phyloP scores from a whole-genome alignment of 306 rosid genomes.

The Quercus robur region DNA sequence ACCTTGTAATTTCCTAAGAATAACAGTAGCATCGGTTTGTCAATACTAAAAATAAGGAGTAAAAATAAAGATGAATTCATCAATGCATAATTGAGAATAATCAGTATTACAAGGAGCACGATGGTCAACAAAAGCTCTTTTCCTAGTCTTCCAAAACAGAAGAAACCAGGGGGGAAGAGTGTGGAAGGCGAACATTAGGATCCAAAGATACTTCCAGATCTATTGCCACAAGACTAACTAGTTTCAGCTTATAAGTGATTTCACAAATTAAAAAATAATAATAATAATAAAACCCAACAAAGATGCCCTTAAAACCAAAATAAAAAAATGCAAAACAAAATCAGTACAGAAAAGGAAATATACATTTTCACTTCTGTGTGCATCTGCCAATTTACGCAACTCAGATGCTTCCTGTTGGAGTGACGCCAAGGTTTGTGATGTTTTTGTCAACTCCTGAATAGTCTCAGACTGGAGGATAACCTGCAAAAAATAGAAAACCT shows the following conservation, averaged over 20 bases:
- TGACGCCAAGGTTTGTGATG: constrained; percentile 66
- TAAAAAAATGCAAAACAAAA: constrained; percentile 4
- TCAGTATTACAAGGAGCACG: neutral
- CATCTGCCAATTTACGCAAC: constrained; percentile 54
- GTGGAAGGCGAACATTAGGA: neutral
- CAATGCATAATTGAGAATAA: neutral
- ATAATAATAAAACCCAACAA: neutral
- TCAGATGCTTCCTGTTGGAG: constrained; percentile 71
- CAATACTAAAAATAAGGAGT: neutral
- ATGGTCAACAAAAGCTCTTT: neutral
- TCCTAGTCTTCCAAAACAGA: neutral
- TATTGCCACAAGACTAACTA: neutral
- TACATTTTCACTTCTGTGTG: constrained; percentile 69
- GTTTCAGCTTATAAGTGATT: neutral
- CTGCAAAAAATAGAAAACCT: constrained; percentile 32
- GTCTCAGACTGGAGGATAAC: constrained; percentile 96
- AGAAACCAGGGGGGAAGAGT: neutral
- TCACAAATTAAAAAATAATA: neutral
- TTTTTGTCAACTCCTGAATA: constrained; percentile 87
- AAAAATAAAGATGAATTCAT: neutral
- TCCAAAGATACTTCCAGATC: neutral
- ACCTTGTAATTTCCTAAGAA: neutral
- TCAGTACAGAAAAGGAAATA: neutral
- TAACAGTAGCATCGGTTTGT: neutral
- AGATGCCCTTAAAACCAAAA: neutral